Base-by-base conservation (phyloP, 495 filamentous ascomycete genomes). In the Xylaria intraflava region DNA sequence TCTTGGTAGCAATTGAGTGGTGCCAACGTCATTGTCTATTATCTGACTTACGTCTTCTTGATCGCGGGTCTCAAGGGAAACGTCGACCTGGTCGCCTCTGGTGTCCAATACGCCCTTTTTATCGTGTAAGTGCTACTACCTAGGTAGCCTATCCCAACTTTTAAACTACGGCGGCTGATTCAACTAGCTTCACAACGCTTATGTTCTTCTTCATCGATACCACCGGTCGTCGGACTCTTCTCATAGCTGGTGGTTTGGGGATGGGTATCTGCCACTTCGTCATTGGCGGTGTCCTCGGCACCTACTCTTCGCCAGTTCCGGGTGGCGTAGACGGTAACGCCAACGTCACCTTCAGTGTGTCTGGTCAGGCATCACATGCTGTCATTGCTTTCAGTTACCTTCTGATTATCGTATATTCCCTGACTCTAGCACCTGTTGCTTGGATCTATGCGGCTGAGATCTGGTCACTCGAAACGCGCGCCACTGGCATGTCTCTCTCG, bases 381-480 rank as follows among this genome's bases (percentile, higher is more conserved):
- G 83, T 89, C 56, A 89, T 89, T 61, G 78, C 83, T 4, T 85
- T 83, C 51, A 85, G 77, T 7, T 90, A 88, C 53, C 78, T 89
- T 3, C 79, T 89, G 53, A 81, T 87, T 54, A 82, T 82, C 42
- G 72, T 84, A 24, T 89, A 88, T 69, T 83, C 83, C 3, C 70
- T 88, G 10, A 89, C 87, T 2, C 64, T 87, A 47, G 85, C 84
- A 1, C 85, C 83, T 2, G 75, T 83, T 1, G 85, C 75, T 54
- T 89, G 86, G 86, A 77, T 89, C 52, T 89, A 90, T 67, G 81
- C 84, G 0, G 78, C 86, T 17, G 86, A 90, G 70, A 81, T 89
- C 2, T 89, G 84, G 78, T 83, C 83, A 0, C 74, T 89, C 9
- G 84, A 86, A 60, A 88, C 84, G 14, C 81, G 87, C 16, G 86